Base-by-base conservation (phyloP, 164 flowering plant genomes). In the Dillenia turbinata region DNA sequence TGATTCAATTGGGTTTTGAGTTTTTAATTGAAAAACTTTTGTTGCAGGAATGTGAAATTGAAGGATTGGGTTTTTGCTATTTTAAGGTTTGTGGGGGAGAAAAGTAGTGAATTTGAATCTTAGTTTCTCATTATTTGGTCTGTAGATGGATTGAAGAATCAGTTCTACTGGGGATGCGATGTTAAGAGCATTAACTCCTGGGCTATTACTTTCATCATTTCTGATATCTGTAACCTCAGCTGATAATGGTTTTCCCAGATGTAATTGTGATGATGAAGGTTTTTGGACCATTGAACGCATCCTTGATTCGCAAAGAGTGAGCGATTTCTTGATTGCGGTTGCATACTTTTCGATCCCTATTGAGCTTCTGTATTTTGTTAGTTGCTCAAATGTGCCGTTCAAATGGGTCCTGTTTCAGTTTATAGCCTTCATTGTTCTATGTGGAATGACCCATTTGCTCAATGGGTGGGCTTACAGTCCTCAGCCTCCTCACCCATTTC, bases 281-380 rank as follows among this genome's bases (percentile, higher is more conserved):
- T 69, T 80, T 15, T 90, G 90, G 92, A 82, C 86, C 67, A 58
- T 81, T 17, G 95, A 86, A 47, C 81, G 72, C 76, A 86, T 94
- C 48, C 53, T 87, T 5, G 86, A 81, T 47, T 80, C 83, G 62
- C 98, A 94, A 68, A 81, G 73, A 75, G 95, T 89, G 70, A 86
- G 97, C 24, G 98, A 94, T 76, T 83, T 94, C 76, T 71, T 91
- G 68, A 94, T 94, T 54, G 97, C 98, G 0, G 80, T 90, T 9
- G 98, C 98, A 14, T 93, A 93, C 59, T 93, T 93, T 54, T 93
- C 98, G 0, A 94, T 94, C 68, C 97, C 98, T 0, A 72, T 94
- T 49, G 98, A 94, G 85, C 85, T 94, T 15, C 78, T 89, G 12
- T 94, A 89, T 79, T 94, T 94, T 61, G 80, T 94, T 45, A 94